These are phyloP conservation scores for Dissophora ornata DNA, from an alignment of 192 early-diverging fungal species.

Conservation along the genomic window DNA sequence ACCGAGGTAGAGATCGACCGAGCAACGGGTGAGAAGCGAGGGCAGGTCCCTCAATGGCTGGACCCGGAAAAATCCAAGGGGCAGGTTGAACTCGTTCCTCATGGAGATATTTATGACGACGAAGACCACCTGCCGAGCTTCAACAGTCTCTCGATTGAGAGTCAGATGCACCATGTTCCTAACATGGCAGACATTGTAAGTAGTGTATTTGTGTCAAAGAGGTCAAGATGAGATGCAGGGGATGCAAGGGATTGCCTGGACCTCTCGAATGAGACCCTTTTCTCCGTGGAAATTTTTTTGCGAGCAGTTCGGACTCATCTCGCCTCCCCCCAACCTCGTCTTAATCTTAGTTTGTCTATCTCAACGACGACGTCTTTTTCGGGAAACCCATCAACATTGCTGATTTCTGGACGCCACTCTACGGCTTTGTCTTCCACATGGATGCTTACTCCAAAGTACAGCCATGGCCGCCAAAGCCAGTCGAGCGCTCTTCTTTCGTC, in stretches of 20 bases:
- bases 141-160: slow-evolving; percentile 57
- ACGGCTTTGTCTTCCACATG: slow-evolving; percentile 52
- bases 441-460: slow-evolving; percentile 5
- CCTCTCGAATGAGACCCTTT: neutral
- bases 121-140: slow-evolving; percentile 43
- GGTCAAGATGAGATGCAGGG: too few relatives aligned
- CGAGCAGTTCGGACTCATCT: too few relatives aligned
- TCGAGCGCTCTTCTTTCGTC: neutral
- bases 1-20: slow-evolving; percentile 23
- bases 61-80: slow-evolving; percentile 4
- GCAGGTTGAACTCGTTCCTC: slow-evolving; percentile 21
- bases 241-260: too few relatives aligned
- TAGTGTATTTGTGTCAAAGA: neutral
- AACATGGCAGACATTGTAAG: slow-evolving; percentile 46
- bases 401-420: slow-evolving; percentile 56
- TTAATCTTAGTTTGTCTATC: slow-evolving; percentile 55
- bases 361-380: slow-evolving; percentile 58
- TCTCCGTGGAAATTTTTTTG: too few relatives aligned
- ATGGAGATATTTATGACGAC: slow-evolving; percentile 42
- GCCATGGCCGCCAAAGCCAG: neutral
- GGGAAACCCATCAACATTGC: slow-evolving; percentile 9
- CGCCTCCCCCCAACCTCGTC: too few relatives aligned
- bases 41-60: slow-evolving; percentile 31
- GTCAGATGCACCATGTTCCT: slow-evolving; percentile 45
- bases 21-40: neutral